Evolutionary conservation across 1,284 basidiomycete genomes (phyloP).

Genomic region (Anthracocystis setariae): DNA sequence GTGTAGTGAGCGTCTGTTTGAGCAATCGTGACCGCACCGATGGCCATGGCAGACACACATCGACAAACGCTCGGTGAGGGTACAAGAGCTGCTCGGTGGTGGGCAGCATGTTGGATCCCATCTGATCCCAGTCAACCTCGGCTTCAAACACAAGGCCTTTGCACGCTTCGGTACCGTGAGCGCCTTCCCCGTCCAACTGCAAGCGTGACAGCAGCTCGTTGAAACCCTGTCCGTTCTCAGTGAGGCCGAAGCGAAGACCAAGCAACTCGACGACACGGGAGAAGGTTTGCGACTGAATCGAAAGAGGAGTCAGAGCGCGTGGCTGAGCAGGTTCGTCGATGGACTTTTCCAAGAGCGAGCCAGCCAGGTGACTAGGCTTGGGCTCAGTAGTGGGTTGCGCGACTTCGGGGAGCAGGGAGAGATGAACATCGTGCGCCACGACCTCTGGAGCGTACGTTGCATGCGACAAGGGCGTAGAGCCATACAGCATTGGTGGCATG

Average conservation of each 20-base stretch:
- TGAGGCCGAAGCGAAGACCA: slow-evolving; percentile 14
- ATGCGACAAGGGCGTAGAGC: background rate
- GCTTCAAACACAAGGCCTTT: slow-evolving; percentile 41
- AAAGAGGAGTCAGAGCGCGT: background rate
- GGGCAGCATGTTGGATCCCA: slow-evolving; percentile 36
- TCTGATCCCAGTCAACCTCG: slow-evolving; percentile 25
- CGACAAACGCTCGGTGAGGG: slow-evolving; percentile 45
- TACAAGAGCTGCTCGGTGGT: slow-evolving; percentile 37
- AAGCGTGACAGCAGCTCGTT: slow-evolving; percentile 22
- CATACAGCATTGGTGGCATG: slow-evolving; percentile 1
- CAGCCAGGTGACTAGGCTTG: background rate
- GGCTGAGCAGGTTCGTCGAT: slow-evolving; percentile 4
- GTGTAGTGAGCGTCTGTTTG: slow-evolving; percentile 24
- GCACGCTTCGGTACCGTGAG: background rate
- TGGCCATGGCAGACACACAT: slow-evolving; percentile 49
- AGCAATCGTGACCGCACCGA: slow-evolving; percentile 41
- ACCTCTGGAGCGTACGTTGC: background rate
- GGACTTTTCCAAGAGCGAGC: slow-evolving; percentile 10
- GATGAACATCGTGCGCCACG: background rate
- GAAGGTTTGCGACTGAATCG: slow-evolving; percentile 24
- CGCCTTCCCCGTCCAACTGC: slow-evolving; percentile 12
- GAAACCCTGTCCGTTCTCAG: slow-evolving; percentile 1
- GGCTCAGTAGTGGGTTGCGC: background rate
- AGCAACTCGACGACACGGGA: slow-evolving; percentile 17
- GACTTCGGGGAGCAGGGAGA: background rate